A percentile compares a stretch with the other conserved stretches of the same genome.
Evolutionary conservation across 352 stramenopile species (phyloP).

Genomic region (Phytophthora nicotianae): DNA sequence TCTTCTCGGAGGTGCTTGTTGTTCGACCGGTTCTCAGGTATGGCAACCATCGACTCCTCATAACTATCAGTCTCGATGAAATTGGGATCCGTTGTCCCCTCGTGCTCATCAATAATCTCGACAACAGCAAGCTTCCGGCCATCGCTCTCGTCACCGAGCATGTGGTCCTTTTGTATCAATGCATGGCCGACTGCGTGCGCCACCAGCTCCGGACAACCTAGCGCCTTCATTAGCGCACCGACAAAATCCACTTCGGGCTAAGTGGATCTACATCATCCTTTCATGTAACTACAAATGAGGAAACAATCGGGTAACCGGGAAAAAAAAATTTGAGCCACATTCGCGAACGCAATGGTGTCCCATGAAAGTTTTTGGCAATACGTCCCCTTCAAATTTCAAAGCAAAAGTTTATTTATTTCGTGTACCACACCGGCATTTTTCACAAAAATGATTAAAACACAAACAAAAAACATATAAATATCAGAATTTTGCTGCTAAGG

Average conservation of each 20-base stretch:
- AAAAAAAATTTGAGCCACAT: too few species aligned
- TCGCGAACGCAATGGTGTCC: too few species aligned
- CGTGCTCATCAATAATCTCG: not conserved
- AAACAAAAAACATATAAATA: too few species aligned
- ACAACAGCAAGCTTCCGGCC: constrained; percentile 21
- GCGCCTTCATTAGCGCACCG: constrained; percentile 29
- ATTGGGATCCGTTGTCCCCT: not conserved
- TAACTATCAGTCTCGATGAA: not conserved
- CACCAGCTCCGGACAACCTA: constrained; percentile 38
- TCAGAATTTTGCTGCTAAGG: too few species aligned
- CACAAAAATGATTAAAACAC: too few species aligned
- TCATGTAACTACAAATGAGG: too few species aligned
- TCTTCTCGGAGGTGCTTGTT: not conserved
- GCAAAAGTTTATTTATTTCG: too few species aligned
- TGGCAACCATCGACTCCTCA: not conserved
- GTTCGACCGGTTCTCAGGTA: not conserved
- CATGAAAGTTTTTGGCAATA: too few species aligned
- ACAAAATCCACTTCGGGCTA: constrained; percentile 49
- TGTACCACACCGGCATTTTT: too few species aligned
- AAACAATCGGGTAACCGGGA: too few species aligned
- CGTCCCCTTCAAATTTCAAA: too few species aligned
- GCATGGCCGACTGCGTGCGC: constrained; percentile 38
- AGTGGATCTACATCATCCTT: too few species aligned
- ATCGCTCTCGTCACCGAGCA: constrained; percentile 44
- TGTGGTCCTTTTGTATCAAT: constrained; percentile 47